phyloP scores from a whole-genome alignment of 2,329 filamentous ascomycete species.

The Sclerotinia glacialis region DNA sequence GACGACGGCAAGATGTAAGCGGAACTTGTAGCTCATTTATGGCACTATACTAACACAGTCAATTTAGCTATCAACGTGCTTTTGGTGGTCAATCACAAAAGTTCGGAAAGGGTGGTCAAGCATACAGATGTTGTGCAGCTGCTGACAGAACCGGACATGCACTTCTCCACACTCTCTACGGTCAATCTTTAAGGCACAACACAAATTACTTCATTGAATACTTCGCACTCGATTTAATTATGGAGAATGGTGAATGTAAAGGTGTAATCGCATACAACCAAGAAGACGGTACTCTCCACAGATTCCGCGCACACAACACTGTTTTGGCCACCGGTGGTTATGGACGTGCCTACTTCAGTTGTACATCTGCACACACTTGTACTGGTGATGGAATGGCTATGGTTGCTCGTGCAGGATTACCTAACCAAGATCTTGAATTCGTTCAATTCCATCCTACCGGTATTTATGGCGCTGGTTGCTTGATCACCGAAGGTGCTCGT shows the following conservation, averaged over 20 bases:
- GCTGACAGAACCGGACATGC: constrained; percentile 49
- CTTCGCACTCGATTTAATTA: constrained; percentile 49
- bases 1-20: constrained; percentile 89
- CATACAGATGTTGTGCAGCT: constrained; percentile 39
- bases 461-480: constrained; percentile 50
- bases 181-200: constrained; percentile 48
- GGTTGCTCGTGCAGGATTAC: constrained; percentile 48
- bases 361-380: constrained; percentile 49
- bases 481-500: constrained; percentile 50
- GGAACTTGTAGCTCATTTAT: not conserved
- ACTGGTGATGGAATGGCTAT: constrained; percentile 52
- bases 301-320: constrained; percentile 46
- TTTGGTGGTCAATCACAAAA: constrained; percentile 48
- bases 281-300: constrained; percentile 49
- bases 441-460: constrained; percentile 51
- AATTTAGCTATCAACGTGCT: constrained; percentile 51
- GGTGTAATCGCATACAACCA: constrained; percentile 42
- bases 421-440: constrained; percentile 51
- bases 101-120: constrained; percentile 49
- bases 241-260: constrained; percentile 48
- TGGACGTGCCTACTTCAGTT: constrained; percentile 50
- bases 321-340: constrained; percentile 50
- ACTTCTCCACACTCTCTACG: constrained; percentile 50
- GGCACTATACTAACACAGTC: constrained; percentile 29
- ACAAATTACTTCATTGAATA: constrained; percentile 52